These are phyloP conservation scores for Starmerella tilneyi DNA, from an alignment of 805 yeast species.

Conservation along the genomic window DNA sequence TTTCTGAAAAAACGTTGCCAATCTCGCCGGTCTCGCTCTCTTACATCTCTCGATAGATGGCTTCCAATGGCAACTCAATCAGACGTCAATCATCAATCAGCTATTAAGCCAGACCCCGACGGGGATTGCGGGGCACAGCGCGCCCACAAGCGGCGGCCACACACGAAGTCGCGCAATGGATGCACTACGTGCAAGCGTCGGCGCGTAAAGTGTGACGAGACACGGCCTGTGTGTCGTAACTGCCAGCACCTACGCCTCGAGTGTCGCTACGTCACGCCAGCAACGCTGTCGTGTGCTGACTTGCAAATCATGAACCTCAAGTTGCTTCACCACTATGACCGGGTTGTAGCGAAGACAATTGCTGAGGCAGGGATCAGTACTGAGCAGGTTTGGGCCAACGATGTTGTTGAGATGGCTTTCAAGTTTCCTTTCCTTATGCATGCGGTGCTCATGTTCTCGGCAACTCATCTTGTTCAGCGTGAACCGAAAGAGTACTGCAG, in stretches of 20 bases:
- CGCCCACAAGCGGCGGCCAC: slow-evolving; percentile 61
- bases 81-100: not conserved
- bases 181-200: slow-evolving; percentile 83
- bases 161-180: slow-evolving; percentile 79
- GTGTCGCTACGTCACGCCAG: slow-evolving; percentile 48
- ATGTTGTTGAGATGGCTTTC: slow-evolving; percentile 81
- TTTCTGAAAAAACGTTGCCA: slow-evolving; percentile 7
- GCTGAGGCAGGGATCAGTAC: slow-evolving; percentile 86
- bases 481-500: slow-evolving; percentile 38
- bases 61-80: slow-evolving; percentile 7
- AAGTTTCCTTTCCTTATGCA: slow-evolving; percentile 87
- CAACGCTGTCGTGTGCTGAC: slow-evolving; percentile 29
- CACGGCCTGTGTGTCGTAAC: slow-evolving; percentile 65
- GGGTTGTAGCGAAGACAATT: slow-evolving; percentile 74
- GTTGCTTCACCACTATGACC: slow-evolving; percentile 78
- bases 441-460: slow-evolving; percentile 78
- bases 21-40: not conserved
- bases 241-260: slow-evolving; percentile 69
- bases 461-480: slow-evolving; percentile 73
- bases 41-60: not conserved
- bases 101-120: slow-evolving; percentile 8
- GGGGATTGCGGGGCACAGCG: not conserved
- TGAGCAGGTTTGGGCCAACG: slow-evolving; percentile 73
- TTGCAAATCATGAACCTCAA: slow-evolving; percentile 66
- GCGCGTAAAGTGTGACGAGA: slow-evolving; percentile 88